Base-by-base conservation (phyloP, 805 yeast genomes). In the Candida incommunis region DNA sequence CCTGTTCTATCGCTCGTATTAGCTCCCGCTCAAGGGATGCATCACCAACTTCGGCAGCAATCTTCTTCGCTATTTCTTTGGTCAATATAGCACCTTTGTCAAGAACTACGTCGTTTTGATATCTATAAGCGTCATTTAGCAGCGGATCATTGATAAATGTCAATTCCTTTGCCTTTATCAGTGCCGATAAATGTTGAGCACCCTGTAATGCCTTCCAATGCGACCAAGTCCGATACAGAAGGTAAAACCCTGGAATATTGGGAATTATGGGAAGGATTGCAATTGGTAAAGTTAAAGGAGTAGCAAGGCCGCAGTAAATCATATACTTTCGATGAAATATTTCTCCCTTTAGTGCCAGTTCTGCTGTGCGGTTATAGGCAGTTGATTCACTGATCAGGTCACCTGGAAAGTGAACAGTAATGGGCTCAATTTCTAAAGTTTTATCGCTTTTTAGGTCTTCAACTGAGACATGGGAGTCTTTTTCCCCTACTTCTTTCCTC, bases 221-320 rank as follows among this genome's bases (percentile, higher is more conserved):
- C 58, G 95, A 85, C 64, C 86, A 88, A 18, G 82, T 70, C 49
- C 97, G 69, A 58, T 82, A 88, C 2, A 82, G 69, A 40, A 88
- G 62, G 55, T 86, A 90, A 56, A 90, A 82, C 0, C 95, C 95
- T 0, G 97, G 97, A 20, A 88, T 74, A 54, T 88, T 88, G 20
- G 97, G 97, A 2, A 87, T 60, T n/a, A 88, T 69, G 0, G 97
- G 97, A 0, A 90, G 57, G 40, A 86, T 53, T 0, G 85, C 87
- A 40, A 88, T 60, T 2, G 97, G 97, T 2, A 85, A 53, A 0
- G 94, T 77, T 41, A 88, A 50, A 1, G 96, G 96, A 2, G 90
- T 61, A 2, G 78, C 77, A 15, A 79, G 47, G 1, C 74, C 69
- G 51, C 82, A 75, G 31, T 67, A 51, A 2, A 73, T 41, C 50